Base-by-base conservation (phyloP, 2,329 filamentous ascomycete genomes). In the Colletotrichum agaves region DNA sequence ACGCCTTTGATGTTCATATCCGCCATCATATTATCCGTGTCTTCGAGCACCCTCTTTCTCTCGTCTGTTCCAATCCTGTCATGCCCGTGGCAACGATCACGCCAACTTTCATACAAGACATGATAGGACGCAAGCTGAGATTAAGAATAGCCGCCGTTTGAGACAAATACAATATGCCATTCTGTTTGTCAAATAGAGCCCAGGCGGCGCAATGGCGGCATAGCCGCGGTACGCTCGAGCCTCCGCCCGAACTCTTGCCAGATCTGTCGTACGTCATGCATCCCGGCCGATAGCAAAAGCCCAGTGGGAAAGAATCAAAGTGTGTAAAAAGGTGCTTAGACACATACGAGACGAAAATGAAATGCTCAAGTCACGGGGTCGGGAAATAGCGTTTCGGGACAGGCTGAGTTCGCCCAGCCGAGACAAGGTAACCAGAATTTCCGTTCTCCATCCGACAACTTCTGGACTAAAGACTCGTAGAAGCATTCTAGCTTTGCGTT, bases 391-490 rank as follows among this genome's bases (percentile, higher is more conserved):
- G 46, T 61, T 61, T 52, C 58, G 46, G 58, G 46, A 33, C 58
- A 33, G 37, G 46, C 46, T 61, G 21, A 35, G 33, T 61, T 61
- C 47, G 35, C 23, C 33, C 31, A 43, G 58, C 58, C 58, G 58
- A 61, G 58, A 52, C 58, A 50, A 33, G 58, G 46, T 61, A 61
- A n/a, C 10, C 21, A 31, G 46, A 61, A 61, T 35, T 61, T 46
- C 58, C 58, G 58, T 61, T 52, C 21, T n/a, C 12, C 13, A 61
- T 61, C 58, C 58, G 58, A 43, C 58, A 61, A 46, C 27, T 43
- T 61, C 46, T 49, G 47, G 33, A 27, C 44, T 17, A 11, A 19
- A 39, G 43, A 31, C 37, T 33, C 41, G 37, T 33, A 35, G 31
- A 37, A 19, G 50, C 33, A 52, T 35, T 12, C 47, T 13, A 52